Evolutionary conservation across 1,284 basidiomycete genomes (phyloP).

Genomic region (Ustanciosporium gigantosporum): DNA sequence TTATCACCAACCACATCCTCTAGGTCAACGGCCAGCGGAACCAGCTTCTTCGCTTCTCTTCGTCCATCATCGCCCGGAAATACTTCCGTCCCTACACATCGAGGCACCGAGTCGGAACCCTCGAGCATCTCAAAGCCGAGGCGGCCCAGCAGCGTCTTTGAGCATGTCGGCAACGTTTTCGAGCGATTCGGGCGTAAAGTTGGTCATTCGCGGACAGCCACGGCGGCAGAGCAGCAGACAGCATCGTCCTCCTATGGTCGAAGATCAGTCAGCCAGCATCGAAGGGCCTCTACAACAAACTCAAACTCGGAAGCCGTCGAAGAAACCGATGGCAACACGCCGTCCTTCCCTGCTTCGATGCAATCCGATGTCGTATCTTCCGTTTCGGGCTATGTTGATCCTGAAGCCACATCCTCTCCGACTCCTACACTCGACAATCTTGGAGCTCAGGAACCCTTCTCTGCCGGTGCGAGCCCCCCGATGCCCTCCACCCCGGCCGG

Average conservation of each 20-base stretch:
- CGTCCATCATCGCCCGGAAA: constrained; percentile 34
- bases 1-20: constrained; percentile 19
- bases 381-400: not conserved
- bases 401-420: not conserved
- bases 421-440: not conserved
- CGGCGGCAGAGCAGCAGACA: constrained; percentile 15
- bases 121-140: constrained; percentile 13
- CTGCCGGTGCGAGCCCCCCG: not conserved
- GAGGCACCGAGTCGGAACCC: constrained; percentile 8
- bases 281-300: not conserved
- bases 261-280: constrained; percentile 12
- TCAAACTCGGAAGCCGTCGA: not conserved
- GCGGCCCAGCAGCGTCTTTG: constrained; percentile 50
- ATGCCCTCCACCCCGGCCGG: too few relatives aligned
- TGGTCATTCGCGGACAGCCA: constrained; percentile 24
- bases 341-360: not conserved
- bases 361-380: not conserved
- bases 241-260: constrained; percentile 13
- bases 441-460: not conserved
- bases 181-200: constrained; percentile 49
- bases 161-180: constrained; percentile 50
- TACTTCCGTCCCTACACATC: constrained; percentile 3
- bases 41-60: constrained; percentile 37
- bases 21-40: constrained; percentile 7
- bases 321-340: not conserved